A percentile compares a stretch with the other conserved stretches of the same genome.
Evolutionary conservation across 257 asterid genomes (phyloP).

Genomic region (Primulina eburnea): DNA sequence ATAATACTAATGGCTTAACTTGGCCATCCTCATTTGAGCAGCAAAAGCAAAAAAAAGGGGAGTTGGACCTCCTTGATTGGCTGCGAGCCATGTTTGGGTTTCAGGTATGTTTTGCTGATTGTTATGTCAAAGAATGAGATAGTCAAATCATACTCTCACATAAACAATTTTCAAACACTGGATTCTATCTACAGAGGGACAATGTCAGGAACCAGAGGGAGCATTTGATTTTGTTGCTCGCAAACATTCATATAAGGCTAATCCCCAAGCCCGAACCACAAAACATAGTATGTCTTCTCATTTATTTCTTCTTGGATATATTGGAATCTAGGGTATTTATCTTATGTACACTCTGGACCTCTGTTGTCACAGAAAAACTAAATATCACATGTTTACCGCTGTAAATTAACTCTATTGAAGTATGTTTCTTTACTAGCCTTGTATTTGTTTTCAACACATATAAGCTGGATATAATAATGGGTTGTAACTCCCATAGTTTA

Average conservation of each 20-base stretch:
- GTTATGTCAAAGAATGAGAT: slow-evolving; percentile 26
- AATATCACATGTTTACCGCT: not conserved
- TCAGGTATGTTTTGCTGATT: slow-evolving; percentile 61
- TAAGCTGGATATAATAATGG: not conserved
- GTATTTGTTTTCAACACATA: slow-evolving; percentile 11
- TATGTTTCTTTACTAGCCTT: not conserved
- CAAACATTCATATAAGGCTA: slow-evolving; percentile 87
- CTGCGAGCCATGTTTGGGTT: slow-evolving; percentile 96
- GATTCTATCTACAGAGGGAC: slow-evolving; percentile 65
- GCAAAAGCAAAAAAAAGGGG: slow-evolving; percentile 77
- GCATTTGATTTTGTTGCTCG: slow-evolving; percentile 81
- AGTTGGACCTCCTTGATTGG: slow-evolving; percentile 96
- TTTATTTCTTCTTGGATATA: slow-evolving; percentile 20
- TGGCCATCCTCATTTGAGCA: slow-evolving; percentile 89
- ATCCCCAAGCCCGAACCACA: slow-evolving; percentile 86
- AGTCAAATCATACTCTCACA: slow-evolving; percentile 15
- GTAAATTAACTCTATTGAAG: slow-evolving; percentile 9
- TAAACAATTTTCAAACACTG: slow-evolving; percentile 23
- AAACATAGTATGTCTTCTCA: slow-evolving; percentile 49
- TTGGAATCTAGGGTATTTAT: slow-evolving; percentile 11
- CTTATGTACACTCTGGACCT: slow-evolving; percentile 16
- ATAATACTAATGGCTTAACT: slow-evolving; percentile 60
- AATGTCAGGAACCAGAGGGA: slow-evolving; percentile 94
- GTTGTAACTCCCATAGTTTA: slow-evolving; percentile 5
- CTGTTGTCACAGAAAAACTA: slow-evolving; percentile 4